Percentiles rank a stretch among this genome's conserved stretches.
Evolutionary conservation across 2,329 filamentous ascomycete species (phyloP).

Genomic region (Helotiales sp.): DNA sequence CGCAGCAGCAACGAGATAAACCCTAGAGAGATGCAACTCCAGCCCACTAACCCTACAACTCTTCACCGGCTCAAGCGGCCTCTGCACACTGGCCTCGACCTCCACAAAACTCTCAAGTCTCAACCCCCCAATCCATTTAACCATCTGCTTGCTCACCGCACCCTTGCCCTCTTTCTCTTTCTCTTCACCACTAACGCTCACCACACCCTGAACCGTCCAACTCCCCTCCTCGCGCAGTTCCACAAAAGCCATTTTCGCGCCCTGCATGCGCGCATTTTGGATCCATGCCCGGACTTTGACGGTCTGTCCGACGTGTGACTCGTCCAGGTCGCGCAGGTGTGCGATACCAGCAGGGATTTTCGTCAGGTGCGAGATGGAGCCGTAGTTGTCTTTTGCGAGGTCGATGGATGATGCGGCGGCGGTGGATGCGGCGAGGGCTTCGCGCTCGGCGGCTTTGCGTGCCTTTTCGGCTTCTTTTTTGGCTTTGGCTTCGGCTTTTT

Average conservation of each 20-base stretch:
- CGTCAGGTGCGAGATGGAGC: conserved; percentile 65
- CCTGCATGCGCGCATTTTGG: conserved; percentile 86
- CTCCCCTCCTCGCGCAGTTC: conserved; percentile 78
- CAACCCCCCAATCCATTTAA: conserved; percentile 82
- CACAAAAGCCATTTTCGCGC: conserved; percentile 89
- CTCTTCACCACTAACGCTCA: conserved; percentile 67
- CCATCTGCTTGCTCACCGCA: conserved; percentile 81
- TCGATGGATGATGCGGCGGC: conserved; percentile 69
- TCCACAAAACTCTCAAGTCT: conserved; percentile 81
- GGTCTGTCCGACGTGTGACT: conserved; percentile 69
- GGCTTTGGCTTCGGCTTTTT: conserved; percentile 85
- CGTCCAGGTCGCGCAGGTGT: conserved; percentile 66
- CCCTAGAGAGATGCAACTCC: conserved; percentile 88
- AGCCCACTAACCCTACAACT: conserved; percentile 79
- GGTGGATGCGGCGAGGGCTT: conserved; percentile 70
- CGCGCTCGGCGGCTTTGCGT: conserved; percentile 72
- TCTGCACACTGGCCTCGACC: conserved; percentile 80
- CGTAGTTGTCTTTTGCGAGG: conserved; percentile 79
- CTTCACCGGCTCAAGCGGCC: conserved; percentile 85
- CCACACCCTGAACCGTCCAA: conserved; percentile 82
- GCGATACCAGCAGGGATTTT: conserved; percentile 59
- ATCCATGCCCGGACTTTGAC: conserved; percentile 81
- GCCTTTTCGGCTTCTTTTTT: conserved; percentile 88
- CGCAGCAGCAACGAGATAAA: conserved; percentile 74
- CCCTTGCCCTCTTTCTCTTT: conserved; percentile 37